Evolutionary conservation across 2,329 filamentous ascomycete genomes (phyloP), one percentile per base, ranked within the genome.

Genomic region (Rhynchosporium secalis): DNA sequence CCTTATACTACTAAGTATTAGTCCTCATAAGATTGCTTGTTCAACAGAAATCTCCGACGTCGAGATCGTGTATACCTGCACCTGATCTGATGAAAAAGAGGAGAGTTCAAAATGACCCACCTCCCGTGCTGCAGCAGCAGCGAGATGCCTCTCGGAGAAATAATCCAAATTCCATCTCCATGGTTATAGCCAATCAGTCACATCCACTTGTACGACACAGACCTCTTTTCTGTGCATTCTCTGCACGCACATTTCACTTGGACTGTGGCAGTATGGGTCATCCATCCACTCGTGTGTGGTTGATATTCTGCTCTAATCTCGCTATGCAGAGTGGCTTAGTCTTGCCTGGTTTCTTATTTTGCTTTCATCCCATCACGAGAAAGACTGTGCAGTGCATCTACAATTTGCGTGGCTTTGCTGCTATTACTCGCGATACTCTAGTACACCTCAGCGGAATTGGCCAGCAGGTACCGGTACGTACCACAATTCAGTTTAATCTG

Each of bases 151-250:
- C 29, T 47, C 31, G 43, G 43, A 46, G 54, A 20, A 45, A 46
- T 46, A 26, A 56, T 31, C 7, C 40, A 43, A 10, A 13, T 15
- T 33, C 26, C 29, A 38, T 29, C 10, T 10, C 38, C 43, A 8
- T 31, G 36, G 20, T 36, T 15, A 4, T 20, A 46, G 15, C 9
- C 43, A 46, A n/a, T 46, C n/a, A 20, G n/a, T 46, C 49, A 40
- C 33, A 28, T 40, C 51, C 51, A 54, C 33, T 29, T 29, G 51
- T 20, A 54, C 43, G 7, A 58, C 60, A 62, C 60, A 62, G 60
- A 58, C 60, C 60, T 57, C 55, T 46, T 56, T 36, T 28, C 20
- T 46, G 40, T 54, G 43, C 54, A 33, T 20, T 20, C 20, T 20
- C 20, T 20, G 20, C 54, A 20, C 43, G 26, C 48, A 13, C 36